Base-by-base conservation (phyloP, 768 basidiomycete species). In the Auricularia cornea region DNA sequence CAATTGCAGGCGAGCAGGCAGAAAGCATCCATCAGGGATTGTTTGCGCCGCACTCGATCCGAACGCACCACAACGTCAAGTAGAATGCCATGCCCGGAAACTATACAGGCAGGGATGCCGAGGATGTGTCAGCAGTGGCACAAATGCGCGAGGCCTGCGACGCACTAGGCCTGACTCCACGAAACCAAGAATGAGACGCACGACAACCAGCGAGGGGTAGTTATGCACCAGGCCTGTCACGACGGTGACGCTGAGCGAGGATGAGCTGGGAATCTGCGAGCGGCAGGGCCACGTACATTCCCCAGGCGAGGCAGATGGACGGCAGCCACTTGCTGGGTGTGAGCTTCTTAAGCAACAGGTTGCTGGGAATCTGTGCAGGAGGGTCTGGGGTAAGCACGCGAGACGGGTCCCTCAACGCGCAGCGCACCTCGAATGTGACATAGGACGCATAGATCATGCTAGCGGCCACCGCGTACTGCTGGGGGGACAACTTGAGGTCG, bases 381-480 rank as follows among this genome's bases (percentile, higher is more conserved):
- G 29, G 23, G 26, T 14, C 20, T 29, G 28, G 16, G 28, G 11
- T 18, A 20, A 18, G 3, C 28, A 28, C 12, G 20, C 6, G 11
- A 63, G 6, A 61, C 56, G 59, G 35, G 63, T 20, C 54, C 31
- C 2, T 66, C 59, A 54, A 51, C 60, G 48, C 29, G 59, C 23
- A 26, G 66, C 56, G 33, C 51, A 72, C 72, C 26, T 66, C 54
- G 54, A 16, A 67, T 23, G 66, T 64, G 3, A 72, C 73, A 59
- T 75, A 75, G n/a, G 67, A 67, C 6, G 71, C 71, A 64, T 73
- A 73, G 63, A 74, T 73, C 29, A 73, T 57, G 28, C 54, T 57
- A 8, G 54, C 54, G 26, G 54, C 54, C 8, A 57, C 28, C 6
- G 54, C 23, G 29, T 57, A 57, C 54, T 57, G 54, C 54, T 57